Evolutionary conservation across 1,139 yeast species (phyloP), one percentile per base, ranked within the genome.

Genomic region (Debaryomyces singareniensis): DNA sequence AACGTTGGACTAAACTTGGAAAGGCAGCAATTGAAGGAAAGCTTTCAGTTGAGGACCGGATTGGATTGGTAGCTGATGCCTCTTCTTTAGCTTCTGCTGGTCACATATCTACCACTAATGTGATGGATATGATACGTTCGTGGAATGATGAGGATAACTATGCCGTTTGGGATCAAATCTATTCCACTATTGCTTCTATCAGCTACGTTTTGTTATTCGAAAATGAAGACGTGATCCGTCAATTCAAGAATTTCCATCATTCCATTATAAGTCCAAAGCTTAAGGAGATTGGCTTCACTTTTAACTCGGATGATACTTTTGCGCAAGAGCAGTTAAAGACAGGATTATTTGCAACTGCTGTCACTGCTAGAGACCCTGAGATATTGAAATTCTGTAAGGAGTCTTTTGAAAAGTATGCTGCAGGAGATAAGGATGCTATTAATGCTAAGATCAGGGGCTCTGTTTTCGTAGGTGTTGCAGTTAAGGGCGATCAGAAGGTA

Each of bases 1-100:
- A 73, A 33, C 81, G 95, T 54, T 76, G 93, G 77, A 55, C 65
- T 30, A 78, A 78, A 56, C 71, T 86, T 43, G 86, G 91, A 34
- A 55, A 70, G 42, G 86, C 85, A 31, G 87, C 86, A 35, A 63
- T 62, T 24, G 65, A 66, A 13, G 83, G 85, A 18, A 62, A 73
- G 42, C 68, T 85, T 42, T 70, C 89, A 5, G 85, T 80, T 30
- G 89, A 82, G 53, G 95, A 85, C 54, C 78, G 93, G 55, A 81
- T 83, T 34, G 94, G 94, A 33, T 72, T 85, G 42, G 84, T 85
- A 29, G 86, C 93, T 15, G 95, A 85, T 60, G 83, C 85, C 15
- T 78, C 73, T 31, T 73, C 89, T 6, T 69, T 84, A 43, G 73
- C 91, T 3, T 60, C 78, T 11, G 74, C 87, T 26, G 95, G 95